phyloP scores from a whole-genome alignment of 2,329 filamentous ascomycete genomes.

The Exophiala spinifera region DNA sequence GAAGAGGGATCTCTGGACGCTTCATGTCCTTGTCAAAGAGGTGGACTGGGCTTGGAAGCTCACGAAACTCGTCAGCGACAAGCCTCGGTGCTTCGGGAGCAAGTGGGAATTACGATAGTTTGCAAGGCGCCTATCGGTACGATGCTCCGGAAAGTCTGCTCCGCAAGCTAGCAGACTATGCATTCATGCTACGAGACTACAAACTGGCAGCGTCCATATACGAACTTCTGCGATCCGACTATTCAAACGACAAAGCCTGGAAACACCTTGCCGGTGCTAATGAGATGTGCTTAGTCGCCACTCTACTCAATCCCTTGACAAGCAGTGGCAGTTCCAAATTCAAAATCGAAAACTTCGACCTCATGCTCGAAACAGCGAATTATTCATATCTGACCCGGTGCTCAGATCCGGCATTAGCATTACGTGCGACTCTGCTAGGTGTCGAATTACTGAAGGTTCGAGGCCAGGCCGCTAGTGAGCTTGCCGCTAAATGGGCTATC shows the following conservation, averaged over 20 bases:
- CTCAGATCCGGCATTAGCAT: conserved; percentile 71
- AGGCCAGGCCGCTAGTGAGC: conserved; percentile 76
- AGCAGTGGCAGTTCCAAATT: conserved; percentile 70
- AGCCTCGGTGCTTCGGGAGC: conserved; percentile 44
- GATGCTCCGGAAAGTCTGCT: conserved; percentile 86
- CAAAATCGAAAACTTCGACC: conserved; percentile 75
- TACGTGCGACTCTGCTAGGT: conserved; percentile 71
- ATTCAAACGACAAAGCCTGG: conserved; percentile 95
- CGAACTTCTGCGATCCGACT: conserved; percentile 83
- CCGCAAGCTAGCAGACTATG: conserved; percentile 89
- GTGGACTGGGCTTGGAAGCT: conserved; percentile 77
- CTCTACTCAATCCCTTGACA: conserved; percentile 69
- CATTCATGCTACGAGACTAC: conserved; percentile 96
- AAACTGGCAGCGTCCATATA: conserved; percentile 90
- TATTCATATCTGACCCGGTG: conserved; percentile 92
- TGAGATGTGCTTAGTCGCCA: conserved; percentile 88
- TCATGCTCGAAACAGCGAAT: conserved; percentile 82
- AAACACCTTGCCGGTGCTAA: conserved; percentile 88
- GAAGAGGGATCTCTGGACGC: conserved; percentile 84
- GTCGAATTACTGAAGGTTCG: conserved; percentile 80
- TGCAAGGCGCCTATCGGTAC: conserved; percentile 76
- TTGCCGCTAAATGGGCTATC: conserved; percentile 80
- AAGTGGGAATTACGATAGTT: conserved; percentile 68
- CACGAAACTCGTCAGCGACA: conserved; percentile 56
- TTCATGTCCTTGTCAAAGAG: conserved; percentile 92